These are phyloP conservation scores for Plasmodium inui DNA, from an alignment of 169 alveolate genomes.

Conservation along the genomic window DNA sequence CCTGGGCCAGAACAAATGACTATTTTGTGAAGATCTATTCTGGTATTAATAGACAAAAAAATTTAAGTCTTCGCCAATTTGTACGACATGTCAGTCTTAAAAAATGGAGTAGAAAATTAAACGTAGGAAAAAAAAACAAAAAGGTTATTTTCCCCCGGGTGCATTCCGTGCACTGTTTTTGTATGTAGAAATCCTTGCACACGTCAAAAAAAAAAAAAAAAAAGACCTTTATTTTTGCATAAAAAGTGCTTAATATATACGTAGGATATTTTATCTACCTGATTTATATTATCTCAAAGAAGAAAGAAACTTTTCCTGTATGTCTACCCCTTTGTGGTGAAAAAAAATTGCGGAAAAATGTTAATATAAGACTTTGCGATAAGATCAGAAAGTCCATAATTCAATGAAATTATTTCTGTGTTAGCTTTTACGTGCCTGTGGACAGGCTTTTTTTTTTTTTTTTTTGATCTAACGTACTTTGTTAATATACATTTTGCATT, in stretches of 20 bases:
- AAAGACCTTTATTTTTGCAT: not conserved
- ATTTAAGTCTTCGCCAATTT: slow-evolving; percentile 7
- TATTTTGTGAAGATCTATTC: not conserved
- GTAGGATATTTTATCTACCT: not conserved
- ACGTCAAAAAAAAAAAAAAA: not conserved
- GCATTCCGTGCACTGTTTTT: not conserved
- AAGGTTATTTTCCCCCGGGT: not conserved
- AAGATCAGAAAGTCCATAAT: not conserved
- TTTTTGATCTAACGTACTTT: slow-evolving; percentile 3
- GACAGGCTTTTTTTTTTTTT: slow-evolving; percentile 5
- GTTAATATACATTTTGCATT: not conserved
- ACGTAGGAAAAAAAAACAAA: not conserved
- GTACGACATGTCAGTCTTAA: not conserved
- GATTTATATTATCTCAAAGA: not conserved
- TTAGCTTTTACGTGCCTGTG: not conserved
- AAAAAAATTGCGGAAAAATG: not conserved
- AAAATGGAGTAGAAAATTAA: not conserved
- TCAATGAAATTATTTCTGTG: slow-evolving; percentile 4
- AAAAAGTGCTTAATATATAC: not conserved
- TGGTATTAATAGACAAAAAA: not conserved
- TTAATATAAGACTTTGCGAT: not conserved
- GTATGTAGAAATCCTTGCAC: slow-evolving; percentile 4
- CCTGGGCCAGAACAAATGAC: not conserved
- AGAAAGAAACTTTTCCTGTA: not conserved
- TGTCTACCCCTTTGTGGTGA: not conserved